Evolutionary conservation across 2,329 filamentous ascomycete species (phyloP).

Genomic region (Coniochaeta prunicola): DNA sequence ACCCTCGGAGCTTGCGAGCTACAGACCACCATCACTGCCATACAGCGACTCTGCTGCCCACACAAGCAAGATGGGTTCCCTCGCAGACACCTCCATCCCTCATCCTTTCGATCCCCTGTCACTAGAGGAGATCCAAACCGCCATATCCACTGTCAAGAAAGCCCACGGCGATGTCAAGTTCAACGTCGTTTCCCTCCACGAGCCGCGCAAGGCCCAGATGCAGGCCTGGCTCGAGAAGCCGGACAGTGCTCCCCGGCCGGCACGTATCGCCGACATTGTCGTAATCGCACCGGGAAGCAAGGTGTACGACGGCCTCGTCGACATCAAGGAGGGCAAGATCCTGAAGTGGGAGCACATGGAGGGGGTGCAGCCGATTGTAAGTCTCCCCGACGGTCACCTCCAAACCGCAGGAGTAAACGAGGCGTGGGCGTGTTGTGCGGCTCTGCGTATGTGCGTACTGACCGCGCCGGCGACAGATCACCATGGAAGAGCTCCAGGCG

Average conservation of each 20-base stretch:
- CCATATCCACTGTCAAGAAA: constrained; percentile 61
- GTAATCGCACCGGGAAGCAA: constrained; percentile 72
- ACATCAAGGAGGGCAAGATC: constrained; percentile 60
- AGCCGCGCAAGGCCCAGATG: constrained; percentile 83
- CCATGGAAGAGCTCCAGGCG: constrained; percentile 78
- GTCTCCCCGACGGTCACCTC: constrained; percentile 16
- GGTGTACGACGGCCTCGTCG: constrained; percentile 76
- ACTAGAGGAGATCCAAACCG: constrained; percentile 63
- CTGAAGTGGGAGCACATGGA: constrained; percentile 67
- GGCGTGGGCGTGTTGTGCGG: too few species aligned
- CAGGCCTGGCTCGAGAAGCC: constrained; percentile 67
- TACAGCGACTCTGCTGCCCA: not conserved
- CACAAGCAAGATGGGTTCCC: constrained; percentile 9
- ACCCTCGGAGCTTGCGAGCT: not conserved
- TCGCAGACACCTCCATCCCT: constrained; percentile 10
- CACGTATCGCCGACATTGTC: constrained; percentile 73
- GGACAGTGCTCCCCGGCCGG: constrained; percentile 51
- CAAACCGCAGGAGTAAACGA: too few species aligned
- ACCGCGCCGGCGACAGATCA: constrained; percentile 49
- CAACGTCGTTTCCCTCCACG: constrained; percentile 78
- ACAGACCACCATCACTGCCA: not conserved
- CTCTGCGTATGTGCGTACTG: constrained; percentile 7
- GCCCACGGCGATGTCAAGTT: constrained; percentile 68
- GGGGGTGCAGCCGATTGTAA: constrained; percentile 72
- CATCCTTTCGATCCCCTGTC: constrained; percentile 77